These are phyloP conservation scores for Schoenoplectus tabernaemontani DNA, from an alignment of 202 grass and related monocot species.

Conservation along the genomic window DNA sequence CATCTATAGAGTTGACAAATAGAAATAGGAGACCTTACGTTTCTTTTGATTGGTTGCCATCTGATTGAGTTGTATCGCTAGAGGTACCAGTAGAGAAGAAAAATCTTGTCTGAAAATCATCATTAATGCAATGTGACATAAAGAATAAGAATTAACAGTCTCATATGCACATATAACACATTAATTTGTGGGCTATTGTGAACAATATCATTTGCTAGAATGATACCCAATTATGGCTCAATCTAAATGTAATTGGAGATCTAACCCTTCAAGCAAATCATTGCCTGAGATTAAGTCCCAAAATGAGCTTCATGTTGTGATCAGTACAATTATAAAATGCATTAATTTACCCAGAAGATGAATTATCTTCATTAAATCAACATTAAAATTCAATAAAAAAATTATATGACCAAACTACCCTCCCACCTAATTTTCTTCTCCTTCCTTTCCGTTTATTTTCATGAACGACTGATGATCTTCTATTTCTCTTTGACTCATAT, in stretches of 20 bases:
- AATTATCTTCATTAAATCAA: no score
- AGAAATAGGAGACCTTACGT: constrained; percentile 34
- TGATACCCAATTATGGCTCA: background rate
- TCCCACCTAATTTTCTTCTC: no score
- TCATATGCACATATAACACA: background rate
- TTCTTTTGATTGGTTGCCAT: constrained; percentile 36
- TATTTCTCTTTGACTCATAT: no score
- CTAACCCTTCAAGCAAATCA: background rate
- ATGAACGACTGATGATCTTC: no score
- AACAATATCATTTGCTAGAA: background rate
- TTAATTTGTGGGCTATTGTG: background rate
- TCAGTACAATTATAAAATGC: background rate
- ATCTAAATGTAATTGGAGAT: background rate
- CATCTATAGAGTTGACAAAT: constrained; percentile 12
- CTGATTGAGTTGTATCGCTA: constrained; percentile 17
- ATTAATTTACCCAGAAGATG: no score
- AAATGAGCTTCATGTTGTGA: no score
- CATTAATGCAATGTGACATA: no score
- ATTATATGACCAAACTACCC: no score
- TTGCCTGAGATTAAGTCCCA: background rate
- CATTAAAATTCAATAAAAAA: no score
- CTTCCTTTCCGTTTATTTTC: no score
- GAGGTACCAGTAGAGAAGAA: constrained; percentile 42
- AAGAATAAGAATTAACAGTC: background rate
- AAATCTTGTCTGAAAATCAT: constrained; percentile 40